A percentile compares a stretch with the other conserved stretches of the same genome.
phyloP scores from a whole-genome alignment of 2,329 filamentous ascomycete genomes.

The Colletotrichum incanum region DNA sequence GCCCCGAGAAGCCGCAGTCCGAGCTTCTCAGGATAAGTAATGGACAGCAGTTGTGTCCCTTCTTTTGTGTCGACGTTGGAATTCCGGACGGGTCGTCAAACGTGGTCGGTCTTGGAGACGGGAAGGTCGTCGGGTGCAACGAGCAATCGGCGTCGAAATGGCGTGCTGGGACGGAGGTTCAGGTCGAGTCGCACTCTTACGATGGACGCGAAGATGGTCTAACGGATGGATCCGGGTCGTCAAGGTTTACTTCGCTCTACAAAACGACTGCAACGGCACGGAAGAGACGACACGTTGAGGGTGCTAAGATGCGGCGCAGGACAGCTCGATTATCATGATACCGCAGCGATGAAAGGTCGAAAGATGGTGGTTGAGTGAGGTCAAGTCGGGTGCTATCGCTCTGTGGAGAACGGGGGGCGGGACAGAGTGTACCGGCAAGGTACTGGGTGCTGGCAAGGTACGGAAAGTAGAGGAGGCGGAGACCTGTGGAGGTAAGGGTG shows the following conservation, averaged over 20 bases:
- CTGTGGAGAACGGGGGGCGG: slow-evolving; percentile 33
- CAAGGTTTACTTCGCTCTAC: slow-evolving; percentile 34
- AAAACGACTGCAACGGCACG: slow-evolving; percentile 1
- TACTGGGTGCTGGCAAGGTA: slow-evolving; percentile 28
- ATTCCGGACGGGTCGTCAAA: slow-evolving; percentile 5
- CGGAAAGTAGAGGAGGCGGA: background rate
- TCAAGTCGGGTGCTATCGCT: slow-evolving; percentile 38
- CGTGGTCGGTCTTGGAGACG: slow-evolving; percentile 12
- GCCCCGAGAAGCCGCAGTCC: slow-evolving; percentile 36
- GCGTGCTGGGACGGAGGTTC: slow-evolving; percentile 33
- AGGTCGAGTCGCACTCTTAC: slow-evolving; percentile 35
- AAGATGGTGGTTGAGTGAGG: slow-evolving; percentile 37
- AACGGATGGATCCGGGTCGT: slow-evolving; percentile 2
- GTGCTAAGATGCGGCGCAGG: slow-evolving; percentile 24
- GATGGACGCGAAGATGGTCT: slow-evolving; percentile 23
- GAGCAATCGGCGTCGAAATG: slow-evolving; percentile 35
- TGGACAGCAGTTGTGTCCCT: background rate
- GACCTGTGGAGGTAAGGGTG: slow-evolving; percentile 4
- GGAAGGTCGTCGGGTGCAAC: slow-evolving; percentile 27
- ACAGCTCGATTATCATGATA: slow-evolving; percentile 42
- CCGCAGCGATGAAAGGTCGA: slow-evolving; percentile 35
- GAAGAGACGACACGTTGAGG: slow-evolving; percentile 15
- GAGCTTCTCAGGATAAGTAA: slow-evolving; percentile 28
- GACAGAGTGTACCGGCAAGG: slow-evolving; percentile 26
- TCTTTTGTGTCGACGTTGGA: slow-evolving; percentile 6